Percentiles rank a stretch among this genome's conserved stretches.
Conservation (phyloP, 2,329 filamentous ascomycete genomes). For the Bipolaris victoriae region DNA sequence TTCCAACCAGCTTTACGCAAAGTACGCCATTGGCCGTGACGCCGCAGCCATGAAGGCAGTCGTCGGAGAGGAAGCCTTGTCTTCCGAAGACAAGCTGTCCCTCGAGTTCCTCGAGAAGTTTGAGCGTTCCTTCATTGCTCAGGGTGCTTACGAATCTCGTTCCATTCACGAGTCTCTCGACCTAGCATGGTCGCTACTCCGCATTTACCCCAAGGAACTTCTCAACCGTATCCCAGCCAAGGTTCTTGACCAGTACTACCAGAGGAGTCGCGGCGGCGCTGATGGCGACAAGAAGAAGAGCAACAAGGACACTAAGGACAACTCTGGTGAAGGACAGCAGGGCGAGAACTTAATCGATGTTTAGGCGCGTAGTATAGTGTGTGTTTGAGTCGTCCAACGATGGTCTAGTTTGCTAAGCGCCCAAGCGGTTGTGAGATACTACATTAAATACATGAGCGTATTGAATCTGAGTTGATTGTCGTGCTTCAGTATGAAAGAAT, state of each 20-base stretch:
- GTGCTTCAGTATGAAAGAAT: background rate
- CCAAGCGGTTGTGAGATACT: slow-evolving; percentile 22
- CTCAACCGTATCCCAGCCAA: slow-evolving; percentile 78
- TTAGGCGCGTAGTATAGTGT: slow-evolving; percentile 20
- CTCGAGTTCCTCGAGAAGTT: slow-evolving; percentile 99
- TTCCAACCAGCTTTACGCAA: slow-evolving; percentile 98
- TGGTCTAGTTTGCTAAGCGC: slow-evolving; percentile 19
- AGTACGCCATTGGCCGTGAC: slow-evolving; percentile 98
- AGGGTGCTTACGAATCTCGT: slow-evolving; percentile 90
- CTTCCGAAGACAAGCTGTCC: slow-evolving; percentile 94
- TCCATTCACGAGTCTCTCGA: slow-evolving; percentile 93
- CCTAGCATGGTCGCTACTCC: slow-evolving; percentile 91
- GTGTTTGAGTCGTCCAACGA: slow-evolving; percentile 9
- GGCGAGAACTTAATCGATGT: slow-evolving; percentile 51
- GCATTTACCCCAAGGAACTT: slow-evolving; percentile 97
- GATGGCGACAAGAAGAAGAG: slow-evolving; percentile 49
- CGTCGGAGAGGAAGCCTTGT: slow-evolving; percentile 96
- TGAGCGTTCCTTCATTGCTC: slow-evolving; percentile 90
- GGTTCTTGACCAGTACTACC: slow-evolving; percentile 60
- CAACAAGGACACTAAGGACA: slow-evolving; percentile 52
- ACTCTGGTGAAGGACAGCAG: slow-evolving; percentile 44
- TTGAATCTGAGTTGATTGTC: background rate
- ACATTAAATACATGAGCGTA: slow-evolving; percentile 29
- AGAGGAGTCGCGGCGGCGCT: slow-evolving; percentile 48
- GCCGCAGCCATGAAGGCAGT: slow-evolving; percentile 99